Evolutionary conservation across 2,329 filamentous ascomycete genomes (phyloP).

Genomic region (Colletotrichum neosansevieriae): DNA sequence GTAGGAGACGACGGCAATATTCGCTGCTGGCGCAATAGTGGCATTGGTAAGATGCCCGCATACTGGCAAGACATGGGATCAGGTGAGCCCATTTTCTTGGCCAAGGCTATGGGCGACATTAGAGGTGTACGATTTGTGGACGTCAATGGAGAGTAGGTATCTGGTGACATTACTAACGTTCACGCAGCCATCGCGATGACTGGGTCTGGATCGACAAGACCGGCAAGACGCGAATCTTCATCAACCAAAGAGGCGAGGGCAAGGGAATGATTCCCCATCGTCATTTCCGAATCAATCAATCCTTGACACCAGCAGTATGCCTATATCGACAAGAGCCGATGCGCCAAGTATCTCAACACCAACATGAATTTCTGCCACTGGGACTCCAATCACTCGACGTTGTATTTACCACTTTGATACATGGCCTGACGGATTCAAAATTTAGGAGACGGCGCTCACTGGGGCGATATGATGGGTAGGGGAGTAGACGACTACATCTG

Average conservation of each 20-base stretch:
- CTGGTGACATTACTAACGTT: too few species aligned
- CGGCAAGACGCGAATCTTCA: slow-evolving; percentile 42
- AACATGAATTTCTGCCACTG: slow-evolving; percentile 6
- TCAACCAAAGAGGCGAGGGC: slow-evolving; percentile 40
- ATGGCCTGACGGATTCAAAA: too few species aligned
- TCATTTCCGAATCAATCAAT: background rate
- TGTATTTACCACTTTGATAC: too few species aligned
- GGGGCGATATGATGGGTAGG: slow-evolving; percentile 38
- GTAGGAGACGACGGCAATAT: too few species aligned
- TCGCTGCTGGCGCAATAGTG: too few species aligned
- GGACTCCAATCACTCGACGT: slow-evolving; percentile 8
- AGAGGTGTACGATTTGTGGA: slow-evolving; percentile 43
- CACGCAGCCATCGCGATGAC: slow-evolving; percentile 41
- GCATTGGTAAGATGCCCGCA: too few species aligned
- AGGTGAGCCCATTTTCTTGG: slow-evolving; percentile 38
- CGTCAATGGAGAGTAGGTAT: slow-evolving; percentile 41
- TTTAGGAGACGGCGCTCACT: slow-evolving; percentile 9
- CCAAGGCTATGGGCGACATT: slow-evolving; percentile 42
- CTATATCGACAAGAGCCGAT: slow-evolving; percentile 20
- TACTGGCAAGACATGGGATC: too few species aligned
- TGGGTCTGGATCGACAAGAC: slow-evolving; percentile 43
- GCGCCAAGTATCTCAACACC: too few species aligned
- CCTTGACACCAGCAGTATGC: slow-evolving; percentile 33
- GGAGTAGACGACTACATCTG: slow-evolving; percentile 43
- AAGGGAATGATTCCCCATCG: slow-evolving; percentile 43